Conservation (phyloP, 106 monocot genomes). For the Phalaenopsis aphrodite region DNA sequence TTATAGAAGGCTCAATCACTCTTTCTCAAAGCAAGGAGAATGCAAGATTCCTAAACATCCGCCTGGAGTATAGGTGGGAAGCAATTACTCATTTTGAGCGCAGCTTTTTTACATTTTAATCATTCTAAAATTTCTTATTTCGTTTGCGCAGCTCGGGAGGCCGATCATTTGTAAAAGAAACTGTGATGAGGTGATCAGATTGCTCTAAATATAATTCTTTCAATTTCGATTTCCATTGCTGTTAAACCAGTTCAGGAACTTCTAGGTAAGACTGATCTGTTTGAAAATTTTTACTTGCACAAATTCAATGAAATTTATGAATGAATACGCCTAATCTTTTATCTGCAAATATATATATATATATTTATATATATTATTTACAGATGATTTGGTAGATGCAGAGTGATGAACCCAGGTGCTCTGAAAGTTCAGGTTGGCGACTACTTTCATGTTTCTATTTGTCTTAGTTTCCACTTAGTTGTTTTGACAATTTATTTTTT, state of each 20-base stretch:
- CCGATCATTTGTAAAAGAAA: constrained; percentile 82
- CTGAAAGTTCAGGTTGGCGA: too few relatives aligned
- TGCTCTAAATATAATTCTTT: background rate
- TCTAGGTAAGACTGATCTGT: background rate
- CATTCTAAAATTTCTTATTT: background rate
- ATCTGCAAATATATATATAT: background rate
- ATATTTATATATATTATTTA: background rate
- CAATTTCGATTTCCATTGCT: background rate
- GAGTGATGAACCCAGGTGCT: too few relatives aligned
- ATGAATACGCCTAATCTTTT: too few relatives aligned
- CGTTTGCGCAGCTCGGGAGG: constrained; percentile 57
- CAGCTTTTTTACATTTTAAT: too few relatives aligned
- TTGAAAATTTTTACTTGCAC: too few relatives aligned
- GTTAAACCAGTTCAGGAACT: background rate
- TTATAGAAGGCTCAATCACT: constrained; percentile 84
- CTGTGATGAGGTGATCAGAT: constrained; percentile 51
- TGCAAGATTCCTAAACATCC: constrained; percentile 83
- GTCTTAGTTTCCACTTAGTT: too few relatives aligned
- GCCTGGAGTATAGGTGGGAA: constrained; percentile 74
- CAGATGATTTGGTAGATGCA: background rate
- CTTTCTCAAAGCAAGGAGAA: constrained; percentile 67
- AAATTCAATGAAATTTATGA: too few relatives aligned
- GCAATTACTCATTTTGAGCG: background rate
- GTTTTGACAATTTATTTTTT: too few relatives aligned
- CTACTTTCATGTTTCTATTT: too few relatives aligned